These are phyloP conservation scores for Arxiozyma heterogenica DNA, from an alignment of 1,139 yeast genomes.

Conservation along the genomic window DNA sequence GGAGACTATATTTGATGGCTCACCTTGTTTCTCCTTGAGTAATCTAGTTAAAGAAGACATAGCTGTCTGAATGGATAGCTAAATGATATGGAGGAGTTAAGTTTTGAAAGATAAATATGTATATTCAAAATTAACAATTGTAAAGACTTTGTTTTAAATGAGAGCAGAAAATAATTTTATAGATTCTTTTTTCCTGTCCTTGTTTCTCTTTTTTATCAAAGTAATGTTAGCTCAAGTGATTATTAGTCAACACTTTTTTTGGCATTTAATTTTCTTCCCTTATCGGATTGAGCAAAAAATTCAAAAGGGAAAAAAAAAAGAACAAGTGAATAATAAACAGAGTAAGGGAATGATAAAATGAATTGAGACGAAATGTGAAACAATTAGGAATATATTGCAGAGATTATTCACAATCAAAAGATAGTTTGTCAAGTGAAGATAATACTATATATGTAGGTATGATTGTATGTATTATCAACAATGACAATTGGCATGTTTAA, in stretches of 20 bases:
- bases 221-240: not conserved
- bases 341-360: not conserved
- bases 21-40: conserved; percentile 28
- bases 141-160: not conserved
- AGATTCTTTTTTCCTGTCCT: not conserved
- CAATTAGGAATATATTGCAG: not conserved
- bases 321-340: not conserved
- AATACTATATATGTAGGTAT: too few species aligned
- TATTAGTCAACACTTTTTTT: not conserved
- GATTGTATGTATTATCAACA: not conserved
- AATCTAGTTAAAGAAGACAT: conserved; percentile 29
- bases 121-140: too few species aligned
- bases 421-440: not conserved
- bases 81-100: not conserved
- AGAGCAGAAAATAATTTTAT: too few species aligned
- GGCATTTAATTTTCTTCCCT: not conserved
- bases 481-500: too few species aligned
- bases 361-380: not conserved
- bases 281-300: not conserved
- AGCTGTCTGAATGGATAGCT: not conserved
- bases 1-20: conserved; percentile 7
- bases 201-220: not conserved
- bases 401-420: not conserved
- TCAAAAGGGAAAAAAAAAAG: not conserved
- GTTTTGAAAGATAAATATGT: too few species aligned